phyloP scores from a whole-genome alignment of 305 asterid species.

The Lippia alba region DNA sequence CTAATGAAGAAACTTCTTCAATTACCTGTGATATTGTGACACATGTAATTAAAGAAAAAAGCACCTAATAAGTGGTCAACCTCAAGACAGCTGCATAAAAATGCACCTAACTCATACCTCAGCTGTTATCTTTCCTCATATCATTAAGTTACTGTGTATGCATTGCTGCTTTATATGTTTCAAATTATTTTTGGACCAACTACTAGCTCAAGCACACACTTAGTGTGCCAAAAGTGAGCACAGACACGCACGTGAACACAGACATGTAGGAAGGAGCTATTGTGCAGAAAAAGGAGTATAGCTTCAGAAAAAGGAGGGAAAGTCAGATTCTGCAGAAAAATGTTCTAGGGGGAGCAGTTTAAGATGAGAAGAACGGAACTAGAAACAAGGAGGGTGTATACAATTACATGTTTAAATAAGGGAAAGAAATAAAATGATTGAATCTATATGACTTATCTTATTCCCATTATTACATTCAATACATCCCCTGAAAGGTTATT shows the following conservation, averaged over 20 bases:
- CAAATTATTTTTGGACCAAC: background rate
- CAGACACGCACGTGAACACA: background rate
- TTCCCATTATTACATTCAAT: background rate
- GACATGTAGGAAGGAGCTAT: background rate
- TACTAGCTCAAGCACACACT: constrained; percentile 18
- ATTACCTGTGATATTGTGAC: constrained; percentile 4
- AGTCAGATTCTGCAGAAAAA: background rate
- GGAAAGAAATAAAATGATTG: constrained; percentile 1
- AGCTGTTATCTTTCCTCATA: background rate
- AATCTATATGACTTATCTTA: background rate
- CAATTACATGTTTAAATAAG: background rate
- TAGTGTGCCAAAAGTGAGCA: constrained; percentile 4
- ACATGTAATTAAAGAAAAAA: constrained; percentile 24
- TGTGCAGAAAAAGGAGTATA: constrained; percentile 14
- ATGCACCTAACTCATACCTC: constrained; percentile 1
- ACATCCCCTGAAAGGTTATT: constrained; percentile 2
- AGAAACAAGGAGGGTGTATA: constrained; percentile 8
- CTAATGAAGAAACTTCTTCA: constrained; percentile 24
- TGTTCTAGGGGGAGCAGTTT: background rate
- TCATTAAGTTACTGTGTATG: background rate
- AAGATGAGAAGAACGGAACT: background rate
- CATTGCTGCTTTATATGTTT: background rate
- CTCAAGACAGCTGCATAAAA: constrained; percentile 9
- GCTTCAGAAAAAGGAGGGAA: background rate
- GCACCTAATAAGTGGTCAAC: constrained; percentile 21